Evolutionary conservation across 345 rosid species (phyloP), one percentile per base, ranked within the genome.

Genomic region (Crucihimalaya himalaica): DNA sequence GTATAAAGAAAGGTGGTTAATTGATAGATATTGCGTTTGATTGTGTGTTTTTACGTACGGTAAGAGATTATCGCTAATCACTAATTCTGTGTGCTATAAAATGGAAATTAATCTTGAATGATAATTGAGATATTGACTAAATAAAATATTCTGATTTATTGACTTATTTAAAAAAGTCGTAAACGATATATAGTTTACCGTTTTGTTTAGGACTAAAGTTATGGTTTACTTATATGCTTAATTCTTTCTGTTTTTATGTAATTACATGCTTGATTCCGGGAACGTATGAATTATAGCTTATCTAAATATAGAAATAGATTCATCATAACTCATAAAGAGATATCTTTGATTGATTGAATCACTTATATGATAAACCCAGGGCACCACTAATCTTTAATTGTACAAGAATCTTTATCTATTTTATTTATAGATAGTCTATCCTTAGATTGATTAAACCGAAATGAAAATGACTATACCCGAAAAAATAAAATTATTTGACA

Each of bases 1-100:
- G 23, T 32, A 34, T 61, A 75, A 68, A 68, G 74, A 68, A 62
- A n/a, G 79, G 65, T 53, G 39, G 79, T 68, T 75, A 68, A 68
- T 61, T 61, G 11, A 61, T 68, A 68, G 65, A 68, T 75, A 53
- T 20, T 25, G 60, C 43, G 66, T 28, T 58, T 74, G 23, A 53
- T 72, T 40, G 19, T 63, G 48, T 57, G 20, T 21, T 37, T 48
- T 16, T 68, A 43, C 32, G 58, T 68, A 43, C 32, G 58, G 58
- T 23, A 61, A 68, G 69, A 60, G 31, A 61, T 68, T 61, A 61
- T 68, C 28, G 35, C 64, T 34, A 54, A 37, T 53, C 50, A 47
- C 48, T 21, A 4, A 34, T 45, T 43, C 23, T 43, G 18, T 68
- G 70, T 61, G 46, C 16, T 43, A 39, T 8, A 52, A 68, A 43